Evolutionary conservation across 2,329 filamentous ascomycete genomes (phyloP), one percentile per base, ranked within the genome.

Genomic region (Tolypocladium ovalisporum): DNA sequence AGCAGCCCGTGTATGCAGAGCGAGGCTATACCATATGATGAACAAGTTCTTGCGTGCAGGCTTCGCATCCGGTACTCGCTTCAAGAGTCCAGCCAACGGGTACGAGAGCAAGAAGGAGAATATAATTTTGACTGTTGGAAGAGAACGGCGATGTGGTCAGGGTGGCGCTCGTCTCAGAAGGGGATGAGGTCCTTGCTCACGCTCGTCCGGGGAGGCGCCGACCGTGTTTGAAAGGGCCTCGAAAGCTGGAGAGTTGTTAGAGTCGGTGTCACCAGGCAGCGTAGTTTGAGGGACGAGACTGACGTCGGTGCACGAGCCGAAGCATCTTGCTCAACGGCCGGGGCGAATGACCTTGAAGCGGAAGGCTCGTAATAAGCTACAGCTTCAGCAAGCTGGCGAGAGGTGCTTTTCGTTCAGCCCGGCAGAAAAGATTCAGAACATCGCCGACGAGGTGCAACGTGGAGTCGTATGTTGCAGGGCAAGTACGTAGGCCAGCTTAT

Each of bases 21-120:
- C 32, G 36, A 22, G 47, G 13, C 53, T 8, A 17, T 78, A 90
- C 89, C 77, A 75, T 62, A 97, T 87, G 60, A 88, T 90, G 73
- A 97, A 97, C 19, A 86, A 68, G 71, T 97, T 97, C 76, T 97
- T 97, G 65, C 84, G 82, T 65, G 85, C 85, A 56, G 93, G 93
- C 55, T 87, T 85, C 54, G 83, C 76, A 75, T 99, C 94, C 36
- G 94, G 93, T 24, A 99, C 81, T 56, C 94, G 84, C 73, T 99
- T 99, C 10, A 99, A 80, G 32, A 96, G 71, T 29, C 82, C 94
- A 53, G 94, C 90, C 56, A 99, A 80, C 2, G 94, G 94, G 68
- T 96, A 99, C 13, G 94, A 97, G 42, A 96, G 73, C 53, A 99
- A 79, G 71, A 97, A 96, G 8, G 89, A 90, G 69, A 86, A 86